Conservation (phyloP, 768 basidiomycete species). For the Leucosporidium scottii region DNA sequence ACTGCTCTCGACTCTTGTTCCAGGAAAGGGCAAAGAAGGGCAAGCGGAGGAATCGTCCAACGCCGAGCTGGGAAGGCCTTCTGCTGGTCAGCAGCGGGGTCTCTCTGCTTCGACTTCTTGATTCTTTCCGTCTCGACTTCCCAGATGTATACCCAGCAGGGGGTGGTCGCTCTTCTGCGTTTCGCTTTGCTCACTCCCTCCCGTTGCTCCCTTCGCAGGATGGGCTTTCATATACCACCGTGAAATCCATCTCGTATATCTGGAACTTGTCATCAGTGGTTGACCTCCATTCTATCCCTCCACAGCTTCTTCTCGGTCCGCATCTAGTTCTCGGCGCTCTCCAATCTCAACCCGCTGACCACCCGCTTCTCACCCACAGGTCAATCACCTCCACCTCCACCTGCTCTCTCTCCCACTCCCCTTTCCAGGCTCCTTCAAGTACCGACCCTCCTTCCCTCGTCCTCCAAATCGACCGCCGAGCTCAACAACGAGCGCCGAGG, state of each 20-base stretch:
- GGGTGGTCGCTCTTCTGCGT: no score
- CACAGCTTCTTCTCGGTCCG: conserved; percentile 29
- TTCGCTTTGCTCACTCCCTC: no score
- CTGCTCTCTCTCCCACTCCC: conserved; percentile 31
- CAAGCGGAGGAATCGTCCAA: not conserved
- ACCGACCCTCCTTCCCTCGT: conserved; percentile 12
- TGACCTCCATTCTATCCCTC: no score
- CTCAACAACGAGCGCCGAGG: not conserved
- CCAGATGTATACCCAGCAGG: no score
- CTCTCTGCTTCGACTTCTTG: no score
- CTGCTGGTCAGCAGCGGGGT: no score
- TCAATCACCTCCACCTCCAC: conserved; percentile 34
- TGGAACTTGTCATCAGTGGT: no score
- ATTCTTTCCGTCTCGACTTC: no score
- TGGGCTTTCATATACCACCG: conserved; percentile 34
- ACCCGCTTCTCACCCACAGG: conserved; percentile 6
- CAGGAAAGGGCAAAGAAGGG: no score
- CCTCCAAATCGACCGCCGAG: not conserved
- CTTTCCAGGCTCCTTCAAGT: conserved; percentile 24
- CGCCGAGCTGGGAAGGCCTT: not conserved
- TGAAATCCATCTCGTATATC: no score
- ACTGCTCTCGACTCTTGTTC: no score
- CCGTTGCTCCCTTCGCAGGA: conserved; percentile 7
- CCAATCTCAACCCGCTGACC: not conserved
- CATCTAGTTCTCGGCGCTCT: not conserved